Evolutionary conservation across 73 alveolate species (phyloP), one percentile per base, ranked within the genome.

Genomic region (Paramecium pentaurelia): DNA sequence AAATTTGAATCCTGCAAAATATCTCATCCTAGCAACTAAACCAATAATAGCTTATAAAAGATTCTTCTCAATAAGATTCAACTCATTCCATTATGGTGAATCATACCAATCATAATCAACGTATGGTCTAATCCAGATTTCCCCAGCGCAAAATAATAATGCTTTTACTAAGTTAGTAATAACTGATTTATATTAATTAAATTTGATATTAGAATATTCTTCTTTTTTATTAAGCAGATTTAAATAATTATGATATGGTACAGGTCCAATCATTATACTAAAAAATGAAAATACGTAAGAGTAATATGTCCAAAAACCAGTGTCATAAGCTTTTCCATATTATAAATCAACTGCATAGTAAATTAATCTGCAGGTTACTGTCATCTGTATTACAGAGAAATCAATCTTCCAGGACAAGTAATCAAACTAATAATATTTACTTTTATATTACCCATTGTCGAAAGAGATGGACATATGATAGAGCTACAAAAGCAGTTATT

Each of bases 1-100:
- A 20, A 59, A 86, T 86, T 86, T 86, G 44, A 71, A 86, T 1
- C 87, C 93, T 14, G 93, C 84, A 32, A 86, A 86, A 28, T 86
- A 86, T 75, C 84, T 86, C 37, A 86, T 58, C 37, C 93, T 86
- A 14, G 44, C 58, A 9, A 37, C 58, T 37, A 71, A 34, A 1
- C 86, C 86, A 25, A 71, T 71, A 7, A 71, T 34, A 0, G 86
- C 86, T 71, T 71, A 34, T 77, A 77, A 77, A 34, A 77, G 6
- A 44, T 77, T 77, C 49, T 77, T 77, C 20, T 77, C 38, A 8
- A 77, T 8, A 20, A 77, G 37, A 77, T 77, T 77, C 30, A 45
- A 3, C 20, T 80, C 47, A 40, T 12, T 37, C 87, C 68, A 37
- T 73, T 73, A 16, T 14, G 87, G 87, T n/a, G 68, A 37, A 22